phyloP scores from a whole-genome alignment of 805 yeast genomes.

The Hanseniaspora mollemarum region DNA sequence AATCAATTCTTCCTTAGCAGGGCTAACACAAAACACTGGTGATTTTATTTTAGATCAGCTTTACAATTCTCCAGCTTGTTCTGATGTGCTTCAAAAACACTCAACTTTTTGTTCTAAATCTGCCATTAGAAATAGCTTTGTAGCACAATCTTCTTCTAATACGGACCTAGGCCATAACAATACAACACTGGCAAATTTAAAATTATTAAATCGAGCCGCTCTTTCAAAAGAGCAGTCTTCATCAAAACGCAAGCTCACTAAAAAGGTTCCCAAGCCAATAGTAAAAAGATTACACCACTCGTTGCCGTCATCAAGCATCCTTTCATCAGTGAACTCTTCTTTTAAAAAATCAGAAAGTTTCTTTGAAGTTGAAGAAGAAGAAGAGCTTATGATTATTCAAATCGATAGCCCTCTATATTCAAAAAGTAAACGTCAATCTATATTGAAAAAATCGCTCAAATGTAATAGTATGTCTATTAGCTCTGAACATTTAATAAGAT shows the following conservation, averaged over 20 bases:
- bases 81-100: no score
- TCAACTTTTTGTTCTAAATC: no score
- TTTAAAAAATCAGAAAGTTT: background rate
- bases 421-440: background rate
- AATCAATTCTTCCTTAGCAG: no score
- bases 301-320: slow-evolving; percentile 1
- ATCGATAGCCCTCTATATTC: background rate
- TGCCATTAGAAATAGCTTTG: no score
- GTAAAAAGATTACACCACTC: slow-evolving; percentile 3
- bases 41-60: no score
- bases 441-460: background rate
- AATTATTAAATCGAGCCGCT: background rate
- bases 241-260: background rate
- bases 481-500: slow-evolving; percentile 14
- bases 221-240: background rate
- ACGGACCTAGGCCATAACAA: no score
- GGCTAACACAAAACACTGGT: no score
- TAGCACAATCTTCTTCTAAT: no score
- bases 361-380: background rate
- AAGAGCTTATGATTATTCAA: slow-evolving; percentile 11
- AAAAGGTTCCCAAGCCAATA: slow-evolving; percentile 9
- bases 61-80: no score
- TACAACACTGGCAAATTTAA: no score
- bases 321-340: slow-evolving; percentile 8
- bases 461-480: background rate